Base-by-base conservation (phyloP, 1,284 basidiomycete species). In the Xerocomus nothofagi region DNA sequence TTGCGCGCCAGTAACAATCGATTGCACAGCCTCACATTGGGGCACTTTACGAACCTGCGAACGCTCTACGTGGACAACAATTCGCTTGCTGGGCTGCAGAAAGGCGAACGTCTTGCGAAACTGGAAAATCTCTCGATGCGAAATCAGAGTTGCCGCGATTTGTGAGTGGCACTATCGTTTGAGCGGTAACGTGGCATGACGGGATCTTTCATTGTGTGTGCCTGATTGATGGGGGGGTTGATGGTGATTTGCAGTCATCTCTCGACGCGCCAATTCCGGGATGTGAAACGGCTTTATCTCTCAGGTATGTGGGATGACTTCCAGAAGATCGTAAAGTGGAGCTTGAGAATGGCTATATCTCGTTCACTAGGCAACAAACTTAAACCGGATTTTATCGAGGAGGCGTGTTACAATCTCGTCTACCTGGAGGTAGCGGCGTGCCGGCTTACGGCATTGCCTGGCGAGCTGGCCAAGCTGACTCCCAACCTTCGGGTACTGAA, bases 11-110 rank as follows among this genome's bases (percentile, higher is more conserved):
- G 90, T 73, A 83, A 84, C 62, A 99, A 99, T 71, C 77, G 80
- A 36, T 71, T 99, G 52, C 71, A 77, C 44, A 68, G 72, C 50
- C 75, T 99, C 43, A 80, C 94, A 64, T 79, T 89, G 41, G 77
- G 77, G 17, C 72, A 75, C 15, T 82, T 90, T 64, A 76, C 82
- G 6, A 86, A 86, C 62, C 72, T 98, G 56, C 84, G 93, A 56
- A 98, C 93, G 56, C 79, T 98, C 24, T 98, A 97, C 69, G 84
- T 90, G 61, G 96, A 99, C 74, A 87, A 88, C 67, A 98, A 98
- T 69, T 71, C 74, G 29, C 76, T 99, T 21, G 71, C 70, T 58
- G 75, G 62, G 60, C 75, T 81, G 57, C 69, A 62, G 48, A 80
- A 80, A 65, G 74, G 77, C 63, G 76, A 76, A 51, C 74, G 78